Percentiles rank a stretch among this genome's conserved stretches.
Conservation (phyloP, 345 rosid genomes). For the Crucihimalaya himalaica region DNA sequence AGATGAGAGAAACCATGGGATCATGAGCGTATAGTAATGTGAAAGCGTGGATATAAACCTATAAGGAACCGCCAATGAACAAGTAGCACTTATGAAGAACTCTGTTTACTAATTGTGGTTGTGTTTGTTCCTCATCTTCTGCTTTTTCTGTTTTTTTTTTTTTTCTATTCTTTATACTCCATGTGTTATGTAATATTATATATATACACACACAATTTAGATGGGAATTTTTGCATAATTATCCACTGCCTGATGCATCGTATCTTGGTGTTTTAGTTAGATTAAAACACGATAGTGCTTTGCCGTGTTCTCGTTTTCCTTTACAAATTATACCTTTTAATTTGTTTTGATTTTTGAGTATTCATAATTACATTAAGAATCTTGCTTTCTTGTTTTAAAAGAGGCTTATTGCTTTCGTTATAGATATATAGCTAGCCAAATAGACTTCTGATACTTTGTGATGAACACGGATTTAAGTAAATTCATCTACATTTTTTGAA, state of each 20-base stretch:
- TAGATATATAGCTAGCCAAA: not conserved
- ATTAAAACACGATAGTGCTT: not conserved
- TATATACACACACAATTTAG: not conserved
- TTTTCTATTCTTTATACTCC: too few species aligned
- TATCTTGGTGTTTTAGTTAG: not conserved
- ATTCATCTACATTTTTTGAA: not conserved
- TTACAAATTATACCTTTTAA: not conserved
- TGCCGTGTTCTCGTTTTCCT: not conserved
- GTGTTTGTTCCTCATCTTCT: too few species aligned
- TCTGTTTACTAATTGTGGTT: too few species aligned
- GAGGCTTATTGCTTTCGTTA: not conserved
- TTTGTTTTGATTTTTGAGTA: not conserved
- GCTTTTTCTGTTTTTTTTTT: too few species aligned
- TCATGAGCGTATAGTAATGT: too few species aligned
- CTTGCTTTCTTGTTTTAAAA: not conserved
- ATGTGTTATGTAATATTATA: too few species aligned
- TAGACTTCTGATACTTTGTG: not conserved
- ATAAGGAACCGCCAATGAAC: too few species aligned
- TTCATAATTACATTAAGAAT: not conserved
- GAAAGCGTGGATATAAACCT: too few species aligned
- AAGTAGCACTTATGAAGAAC: too few species aligned
- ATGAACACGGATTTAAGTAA: not conserved
- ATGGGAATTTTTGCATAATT: not conserved
- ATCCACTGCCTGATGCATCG: not conserved
- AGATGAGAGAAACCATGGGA: too few species aligned